Evolutionary conservation across 2,329 filamentous ascomycete species (phyloP), one percentile per base, ranked within the genome.

Genomic region (Penicillium thymicola): DNA sequence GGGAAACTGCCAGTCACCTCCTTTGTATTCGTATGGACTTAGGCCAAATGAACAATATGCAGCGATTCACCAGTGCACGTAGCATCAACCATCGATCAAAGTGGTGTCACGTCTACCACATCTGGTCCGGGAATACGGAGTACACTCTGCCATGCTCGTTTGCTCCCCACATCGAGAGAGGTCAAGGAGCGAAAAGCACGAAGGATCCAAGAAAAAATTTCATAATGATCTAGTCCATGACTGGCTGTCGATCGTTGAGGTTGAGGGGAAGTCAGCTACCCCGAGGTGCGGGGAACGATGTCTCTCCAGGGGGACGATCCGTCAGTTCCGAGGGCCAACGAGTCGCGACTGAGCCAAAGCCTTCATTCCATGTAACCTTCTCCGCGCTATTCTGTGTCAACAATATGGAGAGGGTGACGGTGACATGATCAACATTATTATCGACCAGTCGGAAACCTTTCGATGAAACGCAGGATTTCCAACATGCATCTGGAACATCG

Each of bases 281-380:
- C 57, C 57, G 54, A 53, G 56, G 46, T 62, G 62, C 59, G 62
- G 62, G 62, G 62, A 62, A 62, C 25, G 34, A 46, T 18, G n/a
- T 34, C 18, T 40, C n/a, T 50, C 51, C 27, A 34, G 45, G 38
- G 21, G 37, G 49, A 21, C 21, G 43, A 58, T 51, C 59, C 51
- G 55, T 58, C 28, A 30, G n/a, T 45, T 55, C 41, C 48, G 47
- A 37, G 40, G 16, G 36, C 36, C 36, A 30, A 18, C 25, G 13
- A 45, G 38, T 30, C 18, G 3, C 30, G 14, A 32, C 21, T 25
- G 14, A 25, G 27, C 11, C 5, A 23, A 44, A 21, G 21, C 21
- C 23, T n/a, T 28, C 7, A 32, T 8, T 11, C 36, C 16, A 56
- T 56, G 48, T 42, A 56, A 56, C 54, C 47, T 25, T 56, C 36